Evolutionary conservation across 2,329 filamentous ascomycete genomes (phyloP).

Genomic region (Orbilia blumenaviensis): DNA sequence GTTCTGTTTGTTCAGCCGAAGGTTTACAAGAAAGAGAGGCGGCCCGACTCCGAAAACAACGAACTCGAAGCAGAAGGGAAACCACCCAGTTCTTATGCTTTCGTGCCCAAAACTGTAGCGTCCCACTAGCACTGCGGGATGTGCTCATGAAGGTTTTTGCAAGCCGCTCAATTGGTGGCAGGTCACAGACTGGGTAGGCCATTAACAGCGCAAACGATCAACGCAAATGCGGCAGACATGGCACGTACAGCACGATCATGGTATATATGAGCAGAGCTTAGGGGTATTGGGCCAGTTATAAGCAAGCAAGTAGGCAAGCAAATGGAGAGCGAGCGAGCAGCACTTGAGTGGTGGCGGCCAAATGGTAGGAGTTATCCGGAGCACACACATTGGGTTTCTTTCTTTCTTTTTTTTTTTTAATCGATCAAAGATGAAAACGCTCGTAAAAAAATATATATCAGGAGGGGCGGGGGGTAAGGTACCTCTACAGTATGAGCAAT

Average conservation of each 20-base stretch:
- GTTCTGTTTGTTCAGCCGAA: constrained; percentile 6
- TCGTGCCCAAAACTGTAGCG: not conserved
- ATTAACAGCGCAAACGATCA: not conserved
- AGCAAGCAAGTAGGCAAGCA: too few relatives aligned
- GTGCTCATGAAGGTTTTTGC: not conserved
- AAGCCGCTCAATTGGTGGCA: not conserved
- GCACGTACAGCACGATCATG: not conserved
- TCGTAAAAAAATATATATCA: not conserved
- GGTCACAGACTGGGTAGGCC: not conserved
- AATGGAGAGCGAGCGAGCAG: not conserved
- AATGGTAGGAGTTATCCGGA: too few relatives aligned
- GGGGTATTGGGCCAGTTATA: too few relatives aligned
- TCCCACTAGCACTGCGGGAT: not conserved
- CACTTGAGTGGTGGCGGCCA: not conserved
- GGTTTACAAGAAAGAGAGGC: not conserved
- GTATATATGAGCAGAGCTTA: not conserved
- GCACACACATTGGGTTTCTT: too few relatives aligned
- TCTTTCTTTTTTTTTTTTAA: too few relatives aligned
- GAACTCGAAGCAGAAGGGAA: not conserved
- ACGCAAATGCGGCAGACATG: not conserved
- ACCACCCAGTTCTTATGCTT: not conserved
- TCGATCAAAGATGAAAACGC: not conserved
- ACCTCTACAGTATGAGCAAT: constrained; percentile 52
- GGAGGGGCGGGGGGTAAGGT: not conserved
- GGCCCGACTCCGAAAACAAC: constrained; percentile 4